Evolutionary conservation across 306 rosid species (phyloP).

Genomic region (Prunus armeniaca): DNA sequence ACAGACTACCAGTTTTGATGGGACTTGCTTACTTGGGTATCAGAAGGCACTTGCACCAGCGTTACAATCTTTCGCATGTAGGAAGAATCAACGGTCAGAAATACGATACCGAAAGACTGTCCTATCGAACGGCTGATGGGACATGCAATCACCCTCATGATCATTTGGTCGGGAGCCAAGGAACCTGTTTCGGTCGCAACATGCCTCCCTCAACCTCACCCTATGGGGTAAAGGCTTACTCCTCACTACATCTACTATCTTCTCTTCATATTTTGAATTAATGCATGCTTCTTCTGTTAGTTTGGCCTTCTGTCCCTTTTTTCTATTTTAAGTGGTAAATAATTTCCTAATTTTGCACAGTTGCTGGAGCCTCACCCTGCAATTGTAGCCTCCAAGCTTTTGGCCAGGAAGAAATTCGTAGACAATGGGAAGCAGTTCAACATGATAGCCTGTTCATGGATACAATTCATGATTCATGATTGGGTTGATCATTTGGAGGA

Average conservation of each 20-base stretch:
- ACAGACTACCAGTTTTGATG: slow-evolving; percentile 59
- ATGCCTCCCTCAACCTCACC: slow-evolving; percentile 57
- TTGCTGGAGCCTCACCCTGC: slow-evolving; percentile 62
- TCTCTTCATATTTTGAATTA: no score
- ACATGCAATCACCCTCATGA: slow-evolving; percentile 56
- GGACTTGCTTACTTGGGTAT: slow-evolving; percentile 63
- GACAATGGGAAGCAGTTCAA: slow-evolving; percentile 71
- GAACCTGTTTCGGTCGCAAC: slow-evolving; percentile 62
- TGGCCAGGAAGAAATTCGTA: slow-evolving; percentile 54
- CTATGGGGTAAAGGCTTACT: slow-evolving; percentile 48
- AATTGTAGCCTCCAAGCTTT: slow-evolving; percentile 60
- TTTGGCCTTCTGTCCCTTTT: no score
- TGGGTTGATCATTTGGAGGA: slow-evolving; percentile 86
- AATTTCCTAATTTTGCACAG: slow-evolving; percentile 23
- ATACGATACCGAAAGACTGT: slow-evolving; percentile 33
- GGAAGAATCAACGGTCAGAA: slow-evolving; percentile 40
- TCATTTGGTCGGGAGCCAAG: slow-evolving; percentile 56
- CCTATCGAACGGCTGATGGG: slow-evolving; percentile 60
- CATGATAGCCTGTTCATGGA: slow-evolving; percentile 76
- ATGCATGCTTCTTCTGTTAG: no score
- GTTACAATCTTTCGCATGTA: slow-evolving; percentile 57
- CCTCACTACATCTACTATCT: neutral
- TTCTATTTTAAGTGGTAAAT: no score
- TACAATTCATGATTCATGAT: slow-evolving; percentile 85
- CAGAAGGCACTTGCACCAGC: slow-evolving; percentile 66